Evolutionary conservation across 495 filamentous ascomycete species (phyloP).

Genomic region (Penicillium longicatenatum): DNA sequence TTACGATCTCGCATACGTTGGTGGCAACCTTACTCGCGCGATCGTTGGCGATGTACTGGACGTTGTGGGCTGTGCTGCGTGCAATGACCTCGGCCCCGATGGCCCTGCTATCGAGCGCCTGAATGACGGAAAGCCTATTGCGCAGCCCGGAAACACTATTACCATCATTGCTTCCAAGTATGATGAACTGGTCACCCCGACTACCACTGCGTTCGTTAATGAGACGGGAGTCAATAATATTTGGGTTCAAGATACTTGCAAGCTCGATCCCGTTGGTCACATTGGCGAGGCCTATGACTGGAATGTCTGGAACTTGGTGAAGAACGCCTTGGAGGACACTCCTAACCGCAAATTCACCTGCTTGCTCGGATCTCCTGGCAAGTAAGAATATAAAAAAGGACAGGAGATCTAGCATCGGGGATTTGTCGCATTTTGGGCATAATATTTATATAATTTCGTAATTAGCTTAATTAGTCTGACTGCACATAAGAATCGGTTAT

Average conservation of each 20-base stretch:
- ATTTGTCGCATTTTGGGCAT: not conserved
- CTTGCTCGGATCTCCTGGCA: constrained; percentile 40
- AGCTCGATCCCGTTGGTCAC: constrained; percentile 51
- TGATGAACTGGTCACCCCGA: constrained; percentile 53
- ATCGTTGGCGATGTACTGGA: constrained; percentile 36
- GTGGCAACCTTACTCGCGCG: constrained; percentile 39
- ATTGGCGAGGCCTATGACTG: constrained; percentile 55
- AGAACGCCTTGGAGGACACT: constrained; percentile 49
- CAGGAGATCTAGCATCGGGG: not conserved
- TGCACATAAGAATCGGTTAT: not conserved
- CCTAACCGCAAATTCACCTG: constrained; percentile 39
- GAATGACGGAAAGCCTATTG: constrained; percentile 47
- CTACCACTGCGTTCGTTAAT: constrained; percentile 43
- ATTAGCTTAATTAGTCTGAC: not conserved
- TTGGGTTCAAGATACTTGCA: constrained; percentile 50
- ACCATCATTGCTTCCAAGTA: constrained; percentile 51
- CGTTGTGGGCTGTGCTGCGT: constrained; percentile 47
- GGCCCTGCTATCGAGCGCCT: constrained; percentile 42
- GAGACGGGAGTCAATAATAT: constrained; percentile 49
- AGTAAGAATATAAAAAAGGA: constrained; percentile 11
- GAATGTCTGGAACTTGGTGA: constrained; percentile 56
- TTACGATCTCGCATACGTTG: constrained; percentile 47
- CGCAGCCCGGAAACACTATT: constrained; percentile 47
- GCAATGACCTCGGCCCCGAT: constrained; percentile 43
- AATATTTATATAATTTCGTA: not conserved